Percentiles rank a stretch among this genome's conserved stretches.
Conservation (phyloP, 1,139 yeast species). For the Candida dubliniensis region DNA sequence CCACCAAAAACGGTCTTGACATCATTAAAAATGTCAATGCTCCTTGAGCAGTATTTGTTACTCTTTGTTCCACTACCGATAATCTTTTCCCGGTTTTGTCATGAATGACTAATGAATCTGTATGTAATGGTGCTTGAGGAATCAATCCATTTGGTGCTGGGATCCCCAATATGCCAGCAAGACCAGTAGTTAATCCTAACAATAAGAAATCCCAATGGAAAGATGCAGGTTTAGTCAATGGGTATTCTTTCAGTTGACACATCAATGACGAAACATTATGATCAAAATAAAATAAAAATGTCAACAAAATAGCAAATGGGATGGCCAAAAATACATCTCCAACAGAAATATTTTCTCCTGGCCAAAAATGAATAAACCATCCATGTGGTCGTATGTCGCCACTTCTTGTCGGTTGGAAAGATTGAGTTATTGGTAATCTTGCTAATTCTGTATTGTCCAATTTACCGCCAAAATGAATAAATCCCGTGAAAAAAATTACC, state of each 20-base stretch:
- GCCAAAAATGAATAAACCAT: constrained; percentile 84
- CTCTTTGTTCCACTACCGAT: constrained; percentile 83
- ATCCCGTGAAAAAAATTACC: constrained; percentile 89
- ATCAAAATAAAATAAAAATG: constrained; percentile 86
- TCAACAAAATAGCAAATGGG: constrained; percentile 86
- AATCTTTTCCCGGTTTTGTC: constrained; percentile 44
- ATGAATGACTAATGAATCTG: constrained; percentile 69
- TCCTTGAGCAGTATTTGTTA: constrained; percentile 85
- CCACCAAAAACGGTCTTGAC: constrained; percentile 81
- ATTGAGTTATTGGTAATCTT: constrained; percentile 64
- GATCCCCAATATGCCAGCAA: constrained; percentile 82
- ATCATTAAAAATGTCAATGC: constrained; percentile 79
- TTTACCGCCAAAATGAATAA: constrained; percentile 84
- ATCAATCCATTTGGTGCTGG: constrained; percentile 97
- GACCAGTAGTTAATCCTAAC: constrained; percentile 81
- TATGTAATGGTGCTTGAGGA: constrained; percentile 96
- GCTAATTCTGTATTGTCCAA: constrained; percentile 53
- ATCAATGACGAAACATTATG: constrained; percentile 92
- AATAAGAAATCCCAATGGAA: constrained; percentile 92
- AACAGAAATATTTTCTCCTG: constrained; percentile 54
- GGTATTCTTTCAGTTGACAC: constrained; percentile 83
- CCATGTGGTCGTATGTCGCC: constrained; percentile 47
- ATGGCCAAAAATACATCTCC: constrained; percentile 82
- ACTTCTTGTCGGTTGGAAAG: constrained; percentile 70
- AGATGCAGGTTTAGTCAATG: constrained; percentile 79